These are phyloP conservation scores for Nicotiana paniculata DNA, from an alignment of 257 asterid species.

Conservation along the genomic window DNA sequence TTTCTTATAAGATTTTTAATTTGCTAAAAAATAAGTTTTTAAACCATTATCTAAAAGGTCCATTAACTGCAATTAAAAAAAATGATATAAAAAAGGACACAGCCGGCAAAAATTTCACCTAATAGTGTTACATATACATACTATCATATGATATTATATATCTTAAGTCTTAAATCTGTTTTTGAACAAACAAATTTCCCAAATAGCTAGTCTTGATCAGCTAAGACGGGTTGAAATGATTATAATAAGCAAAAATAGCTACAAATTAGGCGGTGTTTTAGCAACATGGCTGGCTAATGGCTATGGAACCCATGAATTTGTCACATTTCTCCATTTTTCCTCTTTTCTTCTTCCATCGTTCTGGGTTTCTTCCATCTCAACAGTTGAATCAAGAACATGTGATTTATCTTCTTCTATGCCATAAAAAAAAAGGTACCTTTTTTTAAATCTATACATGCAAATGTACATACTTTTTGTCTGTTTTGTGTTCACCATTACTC, in stretches of 20 bases:
- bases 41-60: too few species aligned
- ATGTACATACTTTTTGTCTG: not conserved
- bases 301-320: not conserved
- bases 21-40: too few species aligned
- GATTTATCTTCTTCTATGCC: constrained; percentile 19
- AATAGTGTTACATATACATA: too few species aligned
- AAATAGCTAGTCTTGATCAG: too few species aligned
- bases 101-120: too few species aligned
- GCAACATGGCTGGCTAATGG: constrained; percentile 48
- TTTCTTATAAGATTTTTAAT: too few species aligned
- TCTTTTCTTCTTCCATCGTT: not conserved
- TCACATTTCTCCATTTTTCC: constrained; percentile 6
- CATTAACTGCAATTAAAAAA: too few species aligned
- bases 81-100: too few species aligned
- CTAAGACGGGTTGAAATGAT: not conserved
- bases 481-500: constrained; percentile 14
- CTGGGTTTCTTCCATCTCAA: not conserved
- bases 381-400: constrained; percentile 31
- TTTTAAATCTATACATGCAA: not conserved
- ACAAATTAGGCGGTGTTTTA: constrained; percentile 28
- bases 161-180: too few species aligned
- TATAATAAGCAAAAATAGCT: not conserved
- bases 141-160: too few species aligned
- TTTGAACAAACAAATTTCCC: too few species aligned
- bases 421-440: constrained; percentile 12